Evolutionary conservation across 169 alveolate species (phyloP).

Genomic region (Cyclospora cayetanensis): DNA sequence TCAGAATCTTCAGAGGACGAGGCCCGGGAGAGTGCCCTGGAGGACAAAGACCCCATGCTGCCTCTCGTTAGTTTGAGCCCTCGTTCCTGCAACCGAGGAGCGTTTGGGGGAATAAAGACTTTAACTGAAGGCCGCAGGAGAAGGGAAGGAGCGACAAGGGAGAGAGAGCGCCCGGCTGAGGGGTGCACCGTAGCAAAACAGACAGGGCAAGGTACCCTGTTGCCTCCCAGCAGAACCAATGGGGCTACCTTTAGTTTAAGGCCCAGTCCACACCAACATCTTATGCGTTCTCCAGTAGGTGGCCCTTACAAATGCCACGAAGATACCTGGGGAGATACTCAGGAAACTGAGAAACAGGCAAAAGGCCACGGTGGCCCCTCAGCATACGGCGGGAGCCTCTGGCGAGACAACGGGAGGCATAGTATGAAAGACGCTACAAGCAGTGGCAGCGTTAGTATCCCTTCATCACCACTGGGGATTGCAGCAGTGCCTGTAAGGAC

Average conservation of each 20-base stretch:
- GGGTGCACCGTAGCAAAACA: neutral
- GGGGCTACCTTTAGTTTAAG: conserved; percentile 22
- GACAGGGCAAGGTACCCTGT: neutral
- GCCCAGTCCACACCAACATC: conserved; percentile 30
- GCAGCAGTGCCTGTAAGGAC: conserved; percentile 73
- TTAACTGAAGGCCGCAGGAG: neutral
- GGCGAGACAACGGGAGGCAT: conserved; percentile 30
- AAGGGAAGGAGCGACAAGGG: neutral
- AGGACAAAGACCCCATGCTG: conserved; percentile 1
- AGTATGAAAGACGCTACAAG: neutral
- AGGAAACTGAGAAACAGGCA: neutral
- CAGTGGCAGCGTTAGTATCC: conserved; percentile 19
- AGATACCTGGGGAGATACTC: conserved; percentile 19
- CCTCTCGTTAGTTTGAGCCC: conserved; percentile 26
- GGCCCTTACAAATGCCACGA: neutral
- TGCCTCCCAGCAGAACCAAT: conserved; percentile 15
- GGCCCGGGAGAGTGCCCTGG: conserved; percentile 53
- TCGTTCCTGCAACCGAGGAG: conserved; percentile 32
- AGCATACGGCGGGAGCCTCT: conserved; percentile 26
- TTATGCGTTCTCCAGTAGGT: neutral
- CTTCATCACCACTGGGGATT: conserved; percentile 15
- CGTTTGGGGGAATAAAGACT: neutral
- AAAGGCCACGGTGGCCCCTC: conserved; percentile 27
- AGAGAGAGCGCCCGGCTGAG: conserved; percentile 17
- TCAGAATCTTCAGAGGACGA: conserved; percentile 49